Evolutionary conservation across 2,329 filamentous ascomycete species (phyloP).

Genomic region (Epichloe hybrida): DNA sequence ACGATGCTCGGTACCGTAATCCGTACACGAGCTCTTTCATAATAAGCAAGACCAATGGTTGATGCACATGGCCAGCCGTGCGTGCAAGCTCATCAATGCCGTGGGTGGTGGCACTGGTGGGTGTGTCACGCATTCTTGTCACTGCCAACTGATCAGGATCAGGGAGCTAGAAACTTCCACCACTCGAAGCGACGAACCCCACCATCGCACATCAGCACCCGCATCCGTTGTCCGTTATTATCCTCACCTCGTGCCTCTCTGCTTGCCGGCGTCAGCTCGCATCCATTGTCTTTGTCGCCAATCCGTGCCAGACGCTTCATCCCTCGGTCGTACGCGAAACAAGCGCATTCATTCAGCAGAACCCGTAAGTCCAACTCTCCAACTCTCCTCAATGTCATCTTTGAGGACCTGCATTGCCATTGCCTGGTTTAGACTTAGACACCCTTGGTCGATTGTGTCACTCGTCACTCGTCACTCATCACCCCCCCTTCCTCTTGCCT

Average conservation of each 20-base stretch:
- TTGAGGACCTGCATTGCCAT: too few relatives aligned
- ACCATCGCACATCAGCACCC: background rate
- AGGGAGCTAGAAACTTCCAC: conserved; percentile 13
- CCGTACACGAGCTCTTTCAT: background rate
- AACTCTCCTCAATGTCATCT: background rate
- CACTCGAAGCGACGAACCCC: background rate
- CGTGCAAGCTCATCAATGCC: background rate
- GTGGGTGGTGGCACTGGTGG: too few relatives aligned
- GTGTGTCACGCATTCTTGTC: background rate
- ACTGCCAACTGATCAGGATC: too few relatives aligned
- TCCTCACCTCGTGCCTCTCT: background rate
- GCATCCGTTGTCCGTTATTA: background rate
- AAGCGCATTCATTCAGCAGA: background rate
- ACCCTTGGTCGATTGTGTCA: background rate
- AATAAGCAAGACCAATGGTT: background rate
- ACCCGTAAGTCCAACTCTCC: background rate
- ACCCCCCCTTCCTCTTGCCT: background rate
- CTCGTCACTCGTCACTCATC: background rate
- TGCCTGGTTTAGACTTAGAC: too few relatives aligned
- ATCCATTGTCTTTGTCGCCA: too few relatives aligned
- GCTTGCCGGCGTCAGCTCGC: too few relatives aligned
- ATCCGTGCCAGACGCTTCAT: too few relatives aligned
- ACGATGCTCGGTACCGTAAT: background rate
- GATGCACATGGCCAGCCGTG: background rate
- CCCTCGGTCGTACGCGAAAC: too few relatives aligned